Conservation (phyloP, 1,139 yeast species). For the Arxiozyma heterogenica region DNA sequence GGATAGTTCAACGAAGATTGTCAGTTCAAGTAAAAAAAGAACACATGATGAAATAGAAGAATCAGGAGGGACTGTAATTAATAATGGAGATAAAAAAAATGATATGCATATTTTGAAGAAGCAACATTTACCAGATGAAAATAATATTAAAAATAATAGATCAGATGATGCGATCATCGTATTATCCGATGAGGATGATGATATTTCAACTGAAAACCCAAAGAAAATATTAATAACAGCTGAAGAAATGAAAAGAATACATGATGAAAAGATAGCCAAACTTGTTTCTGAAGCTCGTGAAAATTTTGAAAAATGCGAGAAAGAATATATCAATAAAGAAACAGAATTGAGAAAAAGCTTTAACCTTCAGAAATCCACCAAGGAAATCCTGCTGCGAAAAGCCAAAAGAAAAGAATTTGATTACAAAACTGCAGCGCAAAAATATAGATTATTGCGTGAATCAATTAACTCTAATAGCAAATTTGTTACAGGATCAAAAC, state of each 20-base stretch:
- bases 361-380: conserved; percentile 12
- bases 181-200: conserved; percentile 13
- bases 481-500: conserved; percentile 12
- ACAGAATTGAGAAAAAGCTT: conserved; percentile 9
- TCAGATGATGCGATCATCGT: conserved; percentile 9
- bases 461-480: conserved; percentile 4
- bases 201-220: conserved; percentile 7
- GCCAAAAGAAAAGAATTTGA: conserved; percentile 16
- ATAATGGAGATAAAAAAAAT: neutral
- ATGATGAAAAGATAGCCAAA: neutral
- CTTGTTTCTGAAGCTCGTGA: conserved; percentile 6
- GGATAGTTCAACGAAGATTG: neutral
- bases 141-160: neutral
- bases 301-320: conserved; percentile 3
- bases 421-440: neutral
- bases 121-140: neutral
- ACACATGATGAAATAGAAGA: neutral
- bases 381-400: conserved; percentile 15
- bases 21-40: neutral
- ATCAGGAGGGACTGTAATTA: neutral
- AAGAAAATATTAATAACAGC: neutral
- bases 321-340: conserved; percentile 9
- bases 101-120: conserved; percentile 1
- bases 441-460: conserved; percentile 8
- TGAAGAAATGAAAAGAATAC: neutral